Evolutionary conservation across 2,329 filamentous ascomycete genomes (phyloP).

Genomic region (Nemania serpens): DNA sequence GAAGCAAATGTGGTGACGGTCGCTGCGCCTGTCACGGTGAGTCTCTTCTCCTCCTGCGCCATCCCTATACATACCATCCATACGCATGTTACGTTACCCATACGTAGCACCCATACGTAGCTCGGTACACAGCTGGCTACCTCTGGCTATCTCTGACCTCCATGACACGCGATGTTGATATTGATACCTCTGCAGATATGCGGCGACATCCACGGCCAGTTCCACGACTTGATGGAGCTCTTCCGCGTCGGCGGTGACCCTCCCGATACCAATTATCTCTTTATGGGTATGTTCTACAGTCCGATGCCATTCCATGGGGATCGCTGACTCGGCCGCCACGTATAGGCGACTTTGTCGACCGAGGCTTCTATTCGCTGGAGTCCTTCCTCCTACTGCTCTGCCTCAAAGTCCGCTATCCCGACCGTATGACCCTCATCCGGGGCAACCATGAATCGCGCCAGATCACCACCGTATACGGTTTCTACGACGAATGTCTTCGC

Average conservation of each 20-base stretch:
- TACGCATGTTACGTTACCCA: background rate
- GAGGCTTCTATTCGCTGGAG: constrained; percentile 96
- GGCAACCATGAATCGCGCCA: constrained; percentile 96
- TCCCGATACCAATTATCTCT: constrained; percentile 94
- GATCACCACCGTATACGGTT: constrained; percentile 96
- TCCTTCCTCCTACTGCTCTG: constrained; percentile 94
- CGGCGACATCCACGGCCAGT: constrained; percentile 95
- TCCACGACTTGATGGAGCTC: constrained; percentile 95
- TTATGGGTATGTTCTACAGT: constrained; percentile 72
- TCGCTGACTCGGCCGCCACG: constrained; percentile 27
- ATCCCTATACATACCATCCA: background rate
- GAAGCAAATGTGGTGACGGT: constrained; percentile 97
- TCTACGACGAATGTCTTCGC: constrained; percentile 94
- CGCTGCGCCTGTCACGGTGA: constrained; percentile 88
- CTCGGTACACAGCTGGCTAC: no score
- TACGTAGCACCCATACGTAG: no score
- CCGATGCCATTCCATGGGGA: background rate
- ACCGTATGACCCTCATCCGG: constrained; percentile 93
- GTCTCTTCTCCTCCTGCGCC: constrained; percentile 29
- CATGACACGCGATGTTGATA: background rate
- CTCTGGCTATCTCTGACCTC: no score
- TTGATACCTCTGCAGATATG: constrained; percentile 67
- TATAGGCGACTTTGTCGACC: constrained; percentile 91
- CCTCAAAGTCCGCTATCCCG: constrained; percentile 95
- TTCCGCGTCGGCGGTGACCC: constrained; percentile 93